Evolutionary conservation across 2,329 filamentous ascomycete species (phyloP).

Genomic region (Clonostachys byssicola): DNA sequence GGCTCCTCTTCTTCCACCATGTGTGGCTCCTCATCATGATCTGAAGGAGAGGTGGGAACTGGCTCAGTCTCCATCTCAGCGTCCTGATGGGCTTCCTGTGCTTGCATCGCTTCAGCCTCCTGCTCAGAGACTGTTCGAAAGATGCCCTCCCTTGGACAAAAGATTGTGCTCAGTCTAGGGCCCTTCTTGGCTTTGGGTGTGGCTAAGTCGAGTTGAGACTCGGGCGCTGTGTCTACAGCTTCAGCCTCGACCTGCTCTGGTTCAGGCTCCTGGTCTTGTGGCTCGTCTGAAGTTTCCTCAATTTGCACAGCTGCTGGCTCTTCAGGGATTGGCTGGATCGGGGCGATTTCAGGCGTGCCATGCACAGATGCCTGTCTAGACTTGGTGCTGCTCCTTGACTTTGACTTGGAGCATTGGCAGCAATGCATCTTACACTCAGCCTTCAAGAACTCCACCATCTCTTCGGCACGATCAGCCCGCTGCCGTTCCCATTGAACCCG

Average conservation of each 20-base stretch:
- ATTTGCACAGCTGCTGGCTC: conserved; percentile 1
- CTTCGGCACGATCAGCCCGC: conserved; percentile 64
- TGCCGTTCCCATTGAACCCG: conserved; percentile 56
- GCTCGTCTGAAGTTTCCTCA: conserved; percentile 6
- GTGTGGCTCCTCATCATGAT: conserved; percentile 2
- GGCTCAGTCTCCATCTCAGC: conserved; percentile 8
- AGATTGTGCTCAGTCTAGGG: conserved; percentile 47
- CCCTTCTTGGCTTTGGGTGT: conserved; percentile 27
- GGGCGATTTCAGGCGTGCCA: neutral
- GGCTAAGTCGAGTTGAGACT: conserved; percentile 7
- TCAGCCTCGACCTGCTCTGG: conserved; percentile 1
- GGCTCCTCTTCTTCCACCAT: conserved; percentile 16
- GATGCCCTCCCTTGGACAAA: conserved; percentile 59
- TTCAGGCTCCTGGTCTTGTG: conserved; percentile 8
- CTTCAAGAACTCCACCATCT: conserved; percentile 72
- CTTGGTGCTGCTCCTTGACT: neutral
- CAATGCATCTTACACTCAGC: conserved; percentile 68
- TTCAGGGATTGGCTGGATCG: neutral
- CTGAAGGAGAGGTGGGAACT: conserved; percentile 4
- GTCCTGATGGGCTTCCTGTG: conserved; percentile 8
- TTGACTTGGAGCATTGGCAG: conserved; percentile 53
- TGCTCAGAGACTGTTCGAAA: conserved; percentile 57
- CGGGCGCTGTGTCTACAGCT: neutral
- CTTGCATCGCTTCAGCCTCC: conserved; percentile 39
- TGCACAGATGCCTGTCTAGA: neutral